Percentiles rank a stretch among this genome's conserved stretches.
phyloP scores from a whole-genome alignment of 1,284 basidiomycete genomes.

The Thelephora terrestris region DNA sequence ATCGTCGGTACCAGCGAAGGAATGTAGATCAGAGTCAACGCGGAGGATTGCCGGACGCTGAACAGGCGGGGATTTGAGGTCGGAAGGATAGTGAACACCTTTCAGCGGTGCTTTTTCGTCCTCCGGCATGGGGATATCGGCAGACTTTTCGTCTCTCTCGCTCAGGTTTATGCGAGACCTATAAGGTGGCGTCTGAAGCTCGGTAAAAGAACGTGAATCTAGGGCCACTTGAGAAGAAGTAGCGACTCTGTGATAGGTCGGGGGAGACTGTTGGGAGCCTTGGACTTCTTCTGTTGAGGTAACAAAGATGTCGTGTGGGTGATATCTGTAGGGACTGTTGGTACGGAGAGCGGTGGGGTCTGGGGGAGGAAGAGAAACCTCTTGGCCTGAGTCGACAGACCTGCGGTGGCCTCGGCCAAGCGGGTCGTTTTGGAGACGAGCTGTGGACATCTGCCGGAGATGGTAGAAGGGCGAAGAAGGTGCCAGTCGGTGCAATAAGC shows the following conservation, averaged over 20 bases:
- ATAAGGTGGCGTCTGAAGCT: constrained; percentile 18
- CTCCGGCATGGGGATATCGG: background rate
- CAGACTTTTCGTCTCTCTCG: constrained; percentile 1
- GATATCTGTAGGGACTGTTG: constrained; percentile 8
- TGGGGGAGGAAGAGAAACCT: constrained; percentile 1
- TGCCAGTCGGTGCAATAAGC: too few relatives aligned
- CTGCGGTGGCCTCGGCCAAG: constrained; percentile 2
- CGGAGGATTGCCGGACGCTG: constrained; percentile 11
- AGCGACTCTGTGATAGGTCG: constrained; percentile 18
- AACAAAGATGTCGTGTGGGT: constrained; percentile 16
- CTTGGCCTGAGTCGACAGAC: constrained; percentile 3
- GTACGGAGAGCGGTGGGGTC: background rate
- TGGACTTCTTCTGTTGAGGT: constrained; percentile 15
- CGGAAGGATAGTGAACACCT: constrained; percentile 44
- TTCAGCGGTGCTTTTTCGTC: constrained; percentile 11
- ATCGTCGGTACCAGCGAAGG: constrained; percentile 47
- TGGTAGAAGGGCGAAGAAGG: too few relatives aligned
- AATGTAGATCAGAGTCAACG: constrained; percentile 30
- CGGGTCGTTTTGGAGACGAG: constrained; percentile 3
- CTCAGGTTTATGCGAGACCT: constrained; percentile 16
- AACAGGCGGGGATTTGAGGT: constrained; percentile 19
- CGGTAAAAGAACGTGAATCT: constrained; percentile 11
- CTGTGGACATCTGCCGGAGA: too few relatives aligned
- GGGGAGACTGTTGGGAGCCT: constrained; percentile 22
- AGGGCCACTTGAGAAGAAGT: constrained; percentile 19